Evolutionary conservation across 108 stramenopile genomes (phyloP).

Genomic region (Nitzschia palea): DNA sequence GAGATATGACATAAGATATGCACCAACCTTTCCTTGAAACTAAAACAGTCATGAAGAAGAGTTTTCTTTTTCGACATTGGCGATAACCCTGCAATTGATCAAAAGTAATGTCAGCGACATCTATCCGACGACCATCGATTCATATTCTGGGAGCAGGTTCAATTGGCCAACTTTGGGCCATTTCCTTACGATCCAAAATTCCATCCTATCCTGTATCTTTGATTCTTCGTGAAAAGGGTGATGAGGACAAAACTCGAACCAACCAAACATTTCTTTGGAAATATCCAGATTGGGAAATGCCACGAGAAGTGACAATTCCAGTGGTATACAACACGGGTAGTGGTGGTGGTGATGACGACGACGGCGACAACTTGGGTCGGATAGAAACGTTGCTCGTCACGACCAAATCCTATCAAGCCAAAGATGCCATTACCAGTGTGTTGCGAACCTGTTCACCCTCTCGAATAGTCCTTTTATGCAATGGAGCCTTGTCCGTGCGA

Average conservation of each 20-base stretch:
- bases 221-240: conserved; percentile 32
- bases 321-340: conserved; percentile 2
- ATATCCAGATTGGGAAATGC: background rate
- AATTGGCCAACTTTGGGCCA: conserved; percentile 44
- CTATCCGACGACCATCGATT: conserved; percentile 19
- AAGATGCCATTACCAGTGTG: conserved; percentile 34
- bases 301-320: background rate
- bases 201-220: conserved; percentile 43
- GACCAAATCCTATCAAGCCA: conserved; percentile 53
- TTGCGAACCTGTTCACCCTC: conserved; percentile 2
- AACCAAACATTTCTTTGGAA: background rate
- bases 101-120: background rate
- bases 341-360: background rate
- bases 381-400: conserved; percentile 49
- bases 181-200: conserved; percentile 40
- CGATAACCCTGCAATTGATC: too few species aligned
- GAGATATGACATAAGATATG: too few species aligned
- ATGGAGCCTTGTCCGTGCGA: conserved; percentile 55
- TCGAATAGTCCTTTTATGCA: conserved; percentile 42
- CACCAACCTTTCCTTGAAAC: too few species aligned
- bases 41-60: too few species aligned
- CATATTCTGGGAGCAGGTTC: conserved; percentile 58
- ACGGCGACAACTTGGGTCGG: background rate
- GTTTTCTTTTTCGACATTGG: too few species aligned
- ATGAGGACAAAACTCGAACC: background rate